Evolutionary conservation across 2,329 filamentous ascomycete genomes (phyloP).

Genomic region (Ophiostoma sp.): DNA sequence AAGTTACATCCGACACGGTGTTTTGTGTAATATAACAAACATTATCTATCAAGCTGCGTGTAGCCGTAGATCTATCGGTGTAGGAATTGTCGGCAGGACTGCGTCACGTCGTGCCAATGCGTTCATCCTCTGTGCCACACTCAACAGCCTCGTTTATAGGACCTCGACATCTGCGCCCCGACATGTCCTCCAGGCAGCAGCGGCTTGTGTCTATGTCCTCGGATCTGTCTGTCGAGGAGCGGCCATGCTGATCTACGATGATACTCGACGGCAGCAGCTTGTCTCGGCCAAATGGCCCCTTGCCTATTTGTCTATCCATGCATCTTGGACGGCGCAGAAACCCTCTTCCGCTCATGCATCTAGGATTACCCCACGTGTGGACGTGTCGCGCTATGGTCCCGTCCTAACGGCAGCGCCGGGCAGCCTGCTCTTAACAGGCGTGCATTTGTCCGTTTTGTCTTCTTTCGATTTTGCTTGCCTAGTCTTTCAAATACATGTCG

Average conservation of each 20-base stretch:
- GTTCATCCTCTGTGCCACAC: neutral
- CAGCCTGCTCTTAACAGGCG: neutral
- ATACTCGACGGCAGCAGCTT: neutral
- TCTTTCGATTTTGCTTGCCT: no score
- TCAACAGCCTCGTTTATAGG: neutral
- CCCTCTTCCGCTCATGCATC: neutral
- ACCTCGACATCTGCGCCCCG: neutral
- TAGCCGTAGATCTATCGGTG: neutral
- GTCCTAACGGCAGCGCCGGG: neutral
- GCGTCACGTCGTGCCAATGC: neutral
- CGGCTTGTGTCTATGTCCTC: neutral
- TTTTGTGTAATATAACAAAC: neutral
- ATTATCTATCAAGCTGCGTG: neutral
- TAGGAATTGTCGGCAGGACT: neutral
- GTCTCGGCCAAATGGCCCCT: slow-evolving; percentile 7
- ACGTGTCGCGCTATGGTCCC: neutral
- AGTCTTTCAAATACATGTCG: no score
- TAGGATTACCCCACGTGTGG: slow-evolving; percentile 3
- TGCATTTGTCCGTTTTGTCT: no score
- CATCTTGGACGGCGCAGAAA: neutral
- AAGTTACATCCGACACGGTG: neutral
- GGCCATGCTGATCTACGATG: neutral
- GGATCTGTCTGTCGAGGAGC: neutral
- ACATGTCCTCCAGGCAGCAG: neutral
- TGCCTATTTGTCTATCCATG: neutral